phyloP scores from a whole-genome alignment of 2,329 filamentous ascomycete genomes.

The Cordyceps cateniannulata region DNA sequence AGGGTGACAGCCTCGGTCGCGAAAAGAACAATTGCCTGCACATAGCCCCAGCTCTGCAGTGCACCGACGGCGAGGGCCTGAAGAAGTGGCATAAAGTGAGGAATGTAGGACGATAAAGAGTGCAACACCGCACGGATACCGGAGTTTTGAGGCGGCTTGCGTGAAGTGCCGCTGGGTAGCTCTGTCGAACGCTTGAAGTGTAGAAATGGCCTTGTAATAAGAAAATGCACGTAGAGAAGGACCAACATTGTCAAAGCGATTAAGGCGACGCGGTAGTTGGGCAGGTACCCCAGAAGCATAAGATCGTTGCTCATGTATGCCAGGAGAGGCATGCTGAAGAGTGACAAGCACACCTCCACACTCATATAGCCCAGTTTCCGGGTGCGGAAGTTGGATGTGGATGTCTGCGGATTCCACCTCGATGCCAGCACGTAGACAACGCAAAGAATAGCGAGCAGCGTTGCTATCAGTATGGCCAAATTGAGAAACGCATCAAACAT shows the following conservation, averaged over 20 bases:
- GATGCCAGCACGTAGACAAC: background rate
- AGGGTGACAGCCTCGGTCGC: background rate
- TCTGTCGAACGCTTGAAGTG: background rate
- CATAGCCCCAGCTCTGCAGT: conserved; percentile 7
- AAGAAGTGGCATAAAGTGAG: conserved; percentile 8
- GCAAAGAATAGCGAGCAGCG: background rate
- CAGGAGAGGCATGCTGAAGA: conserved; percentile 10
- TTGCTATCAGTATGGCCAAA: background rate
- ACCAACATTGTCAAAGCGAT: background rate
- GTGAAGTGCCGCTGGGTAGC: background rate
- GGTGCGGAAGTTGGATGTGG: background rate
- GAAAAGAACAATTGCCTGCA: conserved; percentile 7
- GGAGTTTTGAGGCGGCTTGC: background rate
- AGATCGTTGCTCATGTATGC: conserved; percentile 12
- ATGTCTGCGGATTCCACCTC: background rate
- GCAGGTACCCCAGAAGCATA: conserved; percentile 7
- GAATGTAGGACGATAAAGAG: background rate
- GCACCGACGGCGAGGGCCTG: conserved; percentile 3
- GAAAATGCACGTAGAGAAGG: background rate
- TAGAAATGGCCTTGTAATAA: background rate
- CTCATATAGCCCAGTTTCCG: conserved; percentile 1
- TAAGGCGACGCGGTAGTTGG: conserved; percentile 2
- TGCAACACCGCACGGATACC: background rate
- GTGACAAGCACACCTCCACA: background rate
- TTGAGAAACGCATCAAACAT: conserved; percentile 10